Evolutionary conservation across 2,329 filamentous ascomycete genomes (phyloP), one percentile per base, ranked within the genome.

Genomic region (Didymellaceae sp.): DNA sequence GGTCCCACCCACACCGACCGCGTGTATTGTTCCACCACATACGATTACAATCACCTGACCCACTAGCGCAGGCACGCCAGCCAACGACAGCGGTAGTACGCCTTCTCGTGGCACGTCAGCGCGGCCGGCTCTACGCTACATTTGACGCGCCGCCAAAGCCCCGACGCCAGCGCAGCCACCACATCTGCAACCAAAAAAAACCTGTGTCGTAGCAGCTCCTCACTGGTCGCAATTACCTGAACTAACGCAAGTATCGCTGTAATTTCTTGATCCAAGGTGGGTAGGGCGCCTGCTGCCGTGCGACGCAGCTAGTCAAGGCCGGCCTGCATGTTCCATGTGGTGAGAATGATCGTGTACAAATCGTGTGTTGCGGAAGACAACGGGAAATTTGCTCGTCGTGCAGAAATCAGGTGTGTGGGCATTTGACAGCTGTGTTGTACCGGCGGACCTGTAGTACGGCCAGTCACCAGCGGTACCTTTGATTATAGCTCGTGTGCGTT

Each of bases 41-140:
- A 21, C 40, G 25, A 16, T 49, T 41, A 14, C 26, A 54, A 50
- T 54, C 51, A 54, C 51, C 45, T 54, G 51, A 49, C 41, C 35
- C 35, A 25, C 51, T 54, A 54, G 45, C 32, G 45, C 45, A 45
- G 45, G 51, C 45, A 54, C 45, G 25, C 39, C 38, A 47, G 39
- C 49, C 49, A 53, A 44, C 44, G 38, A 53, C 38, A 47, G 26
- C 44, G 43, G 33, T 22, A 42, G 48, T 42, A 42, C 26, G 42
- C 38, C 42, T 54, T 37, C 31, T 41, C 7, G 49, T 53, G 34
- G 45, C 24, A 57, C 45, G 43, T 51, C 50, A 47, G 46, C 35
- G 22, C 30, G 42, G 33, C 37, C 38, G 32, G 33, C 16, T 44
- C 39, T 45, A 45, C 49, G 46, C 45, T 44, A 53, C 45, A 39